phyloP scores from a whole-genome alignment of 306 rosid genomes.

The Quercus ilex region DNA sequence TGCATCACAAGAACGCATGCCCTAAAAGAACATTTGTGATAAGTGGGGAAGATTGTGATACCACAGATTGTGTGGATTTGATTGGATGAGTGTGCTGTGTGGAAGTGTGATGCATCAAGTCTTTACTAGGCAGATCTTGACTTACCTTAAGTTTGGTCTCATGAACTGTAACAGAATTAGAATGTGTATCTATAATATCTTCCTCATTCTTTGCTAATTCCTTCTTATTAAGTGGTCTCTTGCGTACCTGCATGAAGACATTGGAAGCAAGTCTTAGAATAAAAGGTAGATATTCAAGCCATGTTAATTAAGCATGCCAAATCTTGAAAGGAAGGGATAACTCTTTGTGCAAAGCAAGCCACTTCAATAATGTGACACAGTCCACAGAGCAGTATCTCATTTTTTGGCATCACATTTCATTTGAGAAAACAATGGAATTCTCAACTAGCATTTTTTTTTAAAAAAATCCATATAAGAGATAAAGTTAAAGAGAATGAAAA shows the following conservation, averaged over 20 bases:
- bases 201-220: constrained; percentile 92
- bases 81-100: too few relatives aligned
- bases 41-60: too few relatives aligned
- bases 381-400: background rate
- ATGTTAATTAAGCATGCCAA: constrained; percentile 1
- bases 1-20: too few relatives aligned
- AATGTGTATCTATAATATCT: constrained; percentile 81
- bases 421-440: background rate
- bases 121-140: background rate
- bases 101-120: too few relatives aligned
- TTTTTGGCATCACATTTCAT: constrained; percentile 7
- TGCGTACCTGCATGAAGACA: constrained; percentile 74
- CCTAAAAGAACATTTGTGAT: too few relatives aligned
- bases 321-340: constrained; percentile 3
- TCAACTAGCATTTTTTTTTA: background rate
- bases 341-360: constrained; percentile 5
- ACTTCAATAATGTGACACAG: constrained; percentile 1
- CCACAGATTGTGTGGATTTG: too few relatives aligned
- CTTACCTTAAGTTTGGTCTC: constrained; percentile 94
- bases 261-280: background rate
- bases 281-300: constrained; percentile 6
- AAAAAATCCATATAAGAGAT: background rate
- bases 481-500: background rate
- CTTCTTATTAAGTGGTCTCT: constrained; percentile 93
- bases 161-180: constrained; percentile 81